Percentiles rank a stretch among this genome's conserved stretches.
Conservation (phyloP, 805 yeast species). For the Cyberlindnera misumaiensis region DNA sequence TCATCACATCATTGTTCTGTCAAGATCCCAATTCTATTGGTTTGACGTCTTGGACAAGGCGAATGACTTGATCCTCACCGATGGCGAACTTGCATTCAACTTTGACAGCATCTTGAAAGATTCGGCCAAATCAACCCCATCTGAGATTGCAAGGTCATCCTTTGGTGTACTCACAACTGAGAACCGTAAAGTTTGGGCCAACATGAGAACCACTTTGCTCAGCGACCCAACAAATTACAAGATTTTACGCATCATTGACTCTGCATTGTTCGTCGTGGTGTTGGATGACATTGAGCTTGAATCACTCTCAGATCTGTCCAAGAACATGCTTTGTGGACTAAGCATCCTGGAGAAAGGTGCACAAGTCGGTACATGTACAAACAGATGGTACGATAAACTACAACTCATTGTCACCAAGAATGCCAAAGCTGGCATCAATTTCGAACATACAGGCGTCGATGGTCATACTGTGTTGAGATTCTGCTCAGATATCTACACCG, state of each 20-base stretch:
- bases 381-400: slow-evolving; percentile 90
- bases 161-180: slow-evolving; percentile 90
- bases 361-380: slow-evolving; percentile 90
- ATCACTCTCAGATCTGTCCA: slow-evolving; percentile 56
- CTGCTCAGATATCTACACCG: slow-evolving; percentile 88
- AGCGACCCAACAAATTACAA: slow-evolving; percentile 53
- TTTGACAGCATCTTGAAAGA: slow-evolving; percentile 72
- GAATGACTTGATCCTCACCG: slow-evolving; percentile 65
- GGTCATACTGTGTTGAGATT: slow-evolving; percentile 89
- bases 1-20: slow-evolving; percentile 74
- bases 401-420: slow-evolving; percentile 83
- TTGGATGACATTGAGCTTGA: slow-evolving; percentile 70
- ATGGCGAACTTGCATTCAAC: slow-evolving; percentile 68
- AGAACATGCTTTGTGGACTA: slow-evolving; percentile 84
- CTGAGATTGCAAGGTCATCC: slow-evolving; percentile 72
- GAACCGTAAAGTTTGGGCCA: slow-evolving; percentile 83
- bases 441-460: slow-evolving; percentile 92
- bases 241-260: slow-evolving; percentile 68
- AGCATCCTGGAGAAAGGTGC: slow-evolving; percentile 74
- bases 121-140: slow-evolving; percentile 42
- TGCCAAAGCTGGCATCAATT: slow-evolving; percentile 89
- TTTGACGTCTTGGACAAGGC: slow-evolving; percentile 79
- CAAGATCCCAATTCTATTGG: slow-evolving; percentile 90
- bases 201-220: slow-evolving; percentile 48
- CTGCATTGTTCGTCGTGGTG: slow-evolving; percentile 77